Conservation (phyloP, 163 green algal species). For the Chlamydomonas reinhardtii region DNA sequence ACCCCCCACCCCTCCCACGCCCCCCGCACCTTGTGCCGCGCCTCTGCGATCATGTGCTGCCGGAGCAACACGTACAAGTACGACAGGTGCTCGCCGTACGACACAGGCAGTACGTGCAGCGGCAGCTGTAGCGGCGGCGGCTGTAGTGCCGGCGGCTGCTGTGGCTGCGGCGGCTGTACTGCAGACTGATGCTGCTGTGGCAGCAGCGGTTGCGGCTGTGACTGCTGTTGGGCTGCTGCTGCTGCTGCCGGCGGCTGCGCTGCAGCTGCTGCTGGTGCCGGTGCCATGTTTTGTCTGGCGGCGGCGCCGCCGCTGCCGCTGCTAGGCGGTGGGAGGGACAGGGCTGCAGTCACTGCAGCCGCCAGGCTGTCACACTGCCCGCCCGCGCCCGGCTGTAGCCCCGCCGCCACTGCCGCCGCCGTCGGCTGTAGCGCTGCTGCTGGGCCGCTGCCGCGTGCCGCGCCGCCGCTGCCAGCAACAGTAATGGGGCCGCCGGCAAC, state of each 20-base stretch:
- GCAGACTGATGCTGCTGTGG: neutral
- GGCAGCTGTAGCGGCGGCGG: neutral
- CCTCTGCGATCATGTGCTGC: slow-evolving; percentile 37
- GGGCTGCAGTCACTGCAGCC: neutral
- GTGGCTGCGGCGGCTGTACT: neutral
- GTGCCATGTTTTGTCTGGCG: neutral
- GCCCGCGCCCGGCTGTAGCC: neutral
- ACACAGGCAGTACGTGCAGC: slow-evolving; percentile 13
- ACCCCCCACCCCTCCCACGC: neutral
- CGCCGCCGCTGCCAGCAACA: neutral
- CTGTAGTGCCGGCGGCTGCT: neutral
- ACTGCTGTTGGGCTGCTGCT: no score
- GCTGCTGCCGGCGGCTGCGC: neutral
- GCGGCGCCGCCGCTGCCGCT: neutral
- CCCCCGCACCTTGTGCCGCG: slow-evolving; percentile 11
- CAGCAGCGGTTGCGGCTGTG: neutral
- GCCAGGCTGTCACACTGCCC: neutral
- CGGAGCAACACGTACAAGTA: slow-evolving; percentile 37
- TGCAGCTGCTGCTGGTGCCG: neutral
- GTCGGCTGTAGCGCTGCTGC: neutral
- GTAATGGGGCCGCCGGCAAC: no score
- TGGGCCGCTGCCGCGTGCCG: neutral
- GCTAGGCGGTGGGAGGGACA: neutral
- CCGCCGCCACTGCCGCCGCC: neutral
- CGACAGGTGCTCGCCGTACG: slow-evolving; percentile 32